phyloP scores from a whole-genome alignment of 257 asterid genomes.

The Catharanthus roseus region DNA sequence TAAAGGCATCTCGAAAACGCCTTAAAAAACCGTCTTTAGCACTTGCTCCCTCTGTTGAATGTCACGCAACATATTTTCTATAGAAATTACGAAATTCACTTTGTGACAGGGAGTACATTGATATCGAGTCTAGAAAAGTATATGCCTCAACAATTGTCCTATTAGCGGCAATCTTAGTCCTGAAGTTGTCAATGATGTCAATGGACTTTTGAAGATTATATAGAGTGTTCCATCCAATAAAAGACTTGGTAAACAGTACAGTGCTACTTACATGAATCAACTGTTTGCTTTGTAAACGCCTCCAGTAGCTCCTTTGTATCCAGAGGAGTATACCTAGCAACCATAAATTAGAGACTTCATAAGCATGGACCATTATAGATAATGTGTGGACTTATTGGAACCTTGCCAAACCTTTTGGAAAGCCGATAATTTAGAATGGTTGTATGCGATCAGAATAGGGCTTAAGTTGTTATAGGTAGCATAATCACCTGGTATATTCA shows the following conservation, averaged over 20 bases:
- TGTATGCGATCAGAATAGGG: too few species aligned
- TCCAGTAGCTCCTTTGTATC: constrained; percentile 79
- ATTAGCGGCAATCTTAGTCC: background rate
- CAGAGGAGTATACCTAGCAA: constrained; percentile 77
- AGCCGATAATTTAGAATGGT: background rate
- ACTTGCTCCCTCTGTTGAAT: background rate
- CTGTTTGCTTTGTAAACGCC: constrained; percentile 52
- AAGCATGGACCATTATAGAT: constrained; percentile 6
- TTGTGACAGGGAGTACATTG: background rate
- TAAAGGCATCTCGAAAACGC: background rate
- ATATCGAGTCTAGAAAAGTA: background rate
- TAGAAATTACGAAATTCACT: background rate
- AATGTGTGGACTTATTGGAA: background rate
- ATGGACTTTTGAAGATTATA: background rate
- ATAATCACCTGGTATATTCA: background rate
- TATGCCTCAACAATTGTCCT: background rate
- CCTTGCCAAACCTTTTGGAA: background rate
- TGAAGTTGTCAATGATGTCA: background rate
- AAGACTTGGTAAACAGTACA: background rate
- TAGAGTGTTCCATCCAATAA: background rate
- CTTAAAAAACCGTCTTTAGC: background rate
- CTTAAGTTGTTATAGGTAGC: too few species aligned
- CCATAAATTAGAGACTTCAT: constrained; percentile 16
- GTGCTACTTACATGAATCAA: constrained; percentile 65
- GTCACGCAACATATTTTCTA: background rate